Base-by-base conservation (phyloP, 495 filamentous ascomycete species). In the Podospora australis region DNA sequence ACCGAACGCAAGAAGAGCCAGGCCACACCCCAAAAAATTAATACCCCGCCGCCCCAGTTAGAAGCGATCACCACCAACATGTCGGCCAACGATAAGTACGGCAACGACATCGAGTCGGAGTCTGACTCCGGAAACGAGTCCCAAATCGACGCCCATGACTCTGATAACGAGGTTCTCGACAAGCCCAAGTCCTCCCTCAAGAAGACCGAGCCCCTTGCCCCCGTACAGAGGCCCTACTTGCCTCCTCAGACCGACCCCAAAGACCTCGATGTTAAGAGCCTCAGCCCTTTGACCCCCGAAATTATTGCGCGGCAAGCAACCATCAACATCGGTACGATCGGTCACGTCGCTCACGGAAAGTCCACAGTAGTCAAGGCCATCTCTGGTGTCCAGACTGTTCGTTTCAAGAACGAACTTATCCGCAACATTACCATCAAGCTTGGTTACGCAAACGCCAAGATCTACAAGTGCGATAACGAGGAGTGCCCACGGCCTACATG, bases 401-500 rank as follows among this genome's bases (percentile, higher is more conserved):
- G 92, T 50, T 98, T 98, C 78, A 98, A 98, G 83, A 98, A 95
- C 71, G 92, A 98, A 70, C 72, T 96, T 69, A 92, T 97, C 73
- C 78, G 92, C 56, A 98, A 98, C 64, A 98, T 98, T 62, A 98
- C 92, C 49, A 98, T 98, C 73, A 98, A 98, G 81, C 80, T 98
- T 63, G 92, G 92, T 64, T 98, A 98, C 67, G 92, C 92, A 63
- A 98, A 98, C 68, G 92, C 92, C 52, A 98, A 98, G 71, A 87
- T 98, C 71, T 98, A 98, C 80, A 90, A 96, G 78, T 98, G 92
- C 67, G 88, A 95, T 67, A 96, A 87, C 70, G 67, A 71, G 39
- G 86, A 82, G 50, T 98, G 92, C 69, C 92, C 92, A 29, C 72
- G 94, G 56, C 92, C 92, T 45, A 90, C 86, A 58, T 97, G 95